Conservation (phyloP, 306 rosid genomes). For the Vigna angularis region DNA sequence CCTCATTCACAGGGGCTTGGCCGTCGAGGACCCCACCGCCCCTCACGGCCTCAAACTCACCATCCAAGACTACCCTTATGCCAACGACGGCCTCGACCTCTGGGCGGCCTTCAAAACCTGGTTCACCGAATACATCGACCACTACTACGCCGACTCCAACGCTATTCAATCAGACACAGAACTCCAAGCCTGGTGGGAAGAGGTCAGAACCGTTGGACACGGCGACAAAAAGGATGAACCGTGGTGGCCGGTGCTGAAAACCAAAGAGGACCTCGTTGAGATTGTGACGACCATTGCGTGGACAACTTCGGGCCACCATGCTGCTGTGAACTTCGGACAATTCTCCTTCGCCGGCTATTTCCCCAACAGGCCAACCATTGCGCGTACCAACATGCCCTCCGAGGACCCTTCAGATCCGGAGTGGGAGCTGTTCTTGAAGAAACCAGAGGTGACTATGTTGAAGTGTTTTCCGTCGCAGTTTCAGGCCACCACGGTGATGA, state of each 20-base stretch:
- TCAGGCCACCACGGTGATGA: constrained; percentile 54
- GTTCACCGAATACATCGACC: constrained; percentile 53
- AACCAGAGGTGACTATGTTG: constrained; percentile 48
- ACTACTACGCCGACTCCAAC: constrained; percentile 21
- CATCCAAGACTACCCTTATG: constrained; percentile 62
- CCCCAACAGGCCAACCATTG: constrained; percentile 55
- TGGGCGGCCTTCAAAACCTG: constrained; percentile 54
- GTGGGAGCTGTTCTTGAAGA: constrained; percentile 43
- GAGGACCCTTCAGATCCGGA: constrained; percentile 49
- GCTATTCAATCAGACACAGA: constrained; percentile 44
- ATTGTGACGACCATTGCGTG: constrained; percentile 53
- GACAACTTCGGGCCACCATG: constrained; percentile 63
- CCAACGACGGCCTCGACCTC: constrained; percentile 58
- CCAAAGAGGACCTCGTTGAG: constrained; percentile 42
- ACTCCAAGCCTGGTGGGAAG: constrained; percentile 89
- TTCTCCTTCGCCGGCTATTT: constrained; percentile 55
- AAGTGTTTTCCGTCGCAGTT: constrained; percentile 52
- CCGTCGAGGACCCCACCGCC: constrained; percentile 47
- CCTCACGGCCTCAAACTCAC: constrained; percentile 58
- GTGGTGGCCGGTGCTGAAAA: constrained; percentile 61
- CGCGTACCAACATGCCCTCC: constrained; percentile 46
- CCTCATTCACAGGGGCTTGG: constrained; percentile 75
- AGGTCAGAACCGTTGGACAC: constrained; percentile 51
- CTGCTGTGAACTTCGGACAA: constrained; percentile 76
- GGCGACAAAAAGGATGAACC: constrained; percentile 63